These are phyloP conservation scores for Cordyceps militaris DNA, from an alignment of 2,329 filamentous ascomycete species.

Conservation along the genomic window DNA sequence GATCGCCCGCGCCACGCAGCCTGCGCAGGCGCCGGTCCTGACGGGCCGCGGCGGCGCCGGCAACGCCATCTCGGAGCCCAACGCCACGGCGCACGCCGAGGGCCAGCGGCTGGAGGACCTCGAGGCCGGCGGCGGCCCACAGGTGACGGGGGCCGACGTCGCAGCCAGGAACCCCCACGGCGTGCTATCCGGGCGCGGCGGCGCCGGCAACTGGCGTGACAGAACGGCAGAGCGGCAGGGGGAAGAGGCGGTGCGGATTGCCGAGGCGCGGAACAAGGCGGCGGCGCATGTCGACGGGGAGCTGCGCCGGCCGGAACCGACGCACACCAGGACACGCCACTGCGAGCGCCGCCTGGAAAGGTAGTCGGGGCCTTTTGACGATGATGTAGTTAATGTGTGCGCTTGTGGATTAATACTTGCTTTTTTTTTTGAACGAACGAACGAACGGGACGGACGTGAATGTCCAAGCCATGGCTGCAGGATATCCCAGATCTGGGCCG, in stretches of 20 bases:
- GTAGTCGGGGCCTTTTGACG: not conserved
- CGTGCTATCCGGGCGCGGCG: conserved; percentile 36
- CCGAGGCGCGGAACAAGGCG: conserved; percentile 23
- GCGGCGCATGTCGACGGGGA: conserved; percentile 28
- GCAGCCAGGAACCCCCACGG: conserved; percentile 22
- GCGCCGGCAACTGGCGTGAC: conserved; percentile 44
- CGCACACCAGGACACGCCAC: not conserved
- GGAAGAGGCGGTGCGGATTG: conserved; percentile 9
- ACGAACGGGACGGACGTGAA: too few relatives aligned
- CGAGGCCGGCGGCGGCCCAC: conserved; percentile 17
- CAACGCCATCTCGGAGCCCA: conserved; percentile 36
- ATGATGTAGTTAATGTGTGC: too few relatives aligned
- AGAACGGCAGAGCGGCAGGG: not conserved
- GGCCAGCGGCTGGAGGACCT: conserved; percentile 14
- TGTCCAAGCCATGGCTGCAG: too few relatives aligned
- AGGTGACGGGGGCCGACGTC: conserved; percentile 21
- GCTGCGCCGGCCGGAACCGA: conserved; percentile 20
- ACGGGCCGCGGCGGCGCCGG: conserved; percentile 50
- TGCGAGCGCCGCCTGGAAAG: not conserved
- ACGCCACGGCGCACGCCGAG: conserved; percentile 17
- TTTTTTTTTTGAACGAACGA: too few relatives aligned
- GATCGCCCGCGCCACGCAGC: not conserved
- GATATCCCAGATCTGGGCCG: too few relatives aligned
- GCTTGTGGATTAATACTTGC: too few relatives aligned
- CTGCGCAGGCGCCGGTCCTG: conserved; percentile 4